phyloP scores from a whole-genome alignment of 257 asterid species.

The Henckelia pumila region DNA sequence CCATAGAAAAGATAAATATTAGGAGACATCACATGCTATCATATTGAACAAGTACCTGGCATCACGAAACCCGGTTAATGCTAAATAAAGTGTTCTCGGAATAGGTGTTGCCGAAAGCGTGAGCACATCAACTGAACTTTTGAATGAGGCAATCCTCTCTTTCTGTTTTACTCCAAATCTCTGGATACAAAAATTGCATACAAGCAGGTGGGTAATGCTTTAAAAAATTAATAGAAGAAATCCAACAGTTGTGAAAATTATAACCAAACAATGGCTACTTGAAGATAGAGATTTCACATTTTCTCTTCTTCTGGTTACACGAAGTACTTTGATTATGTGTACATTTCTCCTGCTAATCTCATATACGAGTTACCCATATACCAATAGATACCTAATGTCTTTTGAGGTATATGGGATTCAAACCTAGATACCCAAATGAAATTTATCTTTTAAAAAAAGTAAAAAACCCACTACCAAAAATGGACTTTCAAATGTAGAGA shows the following conservation, averaged over 20 bases:
- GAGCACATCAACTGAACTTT: conserved; percentile 93
- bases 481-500: no score
- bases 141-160: conserved; percentile 96
- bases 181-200: conserved; percentile 44
- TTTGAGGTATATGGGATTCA: not conserved
- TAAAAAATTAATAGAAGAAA: not conserved
- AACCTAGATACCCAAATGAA: not conserved
- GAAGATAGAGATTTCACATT: not conserved
- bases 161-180: conserved; percentile 97
- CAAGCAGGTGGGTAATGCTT: conserved; percentile 14
- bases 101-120: conserved; percentile 98
- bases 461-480: no score
- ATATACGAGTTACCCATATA: no score
- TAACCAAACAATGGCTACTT: not conserved
- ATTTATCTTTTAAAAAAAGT: no score
- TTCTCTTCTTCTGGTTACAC: no score
- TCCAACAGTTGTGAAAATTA: no score
- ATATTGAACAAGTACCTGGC: conserved; percentile 62
- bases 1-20: conserved; percentile 13
- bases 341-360: no score
- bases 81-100: conserved; percentile 93
- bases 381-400: no score
- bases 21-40: conserved; percentile 10
- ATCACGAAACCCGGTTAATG: conserved; percentile 97
- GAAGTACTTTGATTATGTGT: no score